Base-by-base conservation (phyloP, 768 basidiomycete species). In the Leccinum truebloodii region DNA sequence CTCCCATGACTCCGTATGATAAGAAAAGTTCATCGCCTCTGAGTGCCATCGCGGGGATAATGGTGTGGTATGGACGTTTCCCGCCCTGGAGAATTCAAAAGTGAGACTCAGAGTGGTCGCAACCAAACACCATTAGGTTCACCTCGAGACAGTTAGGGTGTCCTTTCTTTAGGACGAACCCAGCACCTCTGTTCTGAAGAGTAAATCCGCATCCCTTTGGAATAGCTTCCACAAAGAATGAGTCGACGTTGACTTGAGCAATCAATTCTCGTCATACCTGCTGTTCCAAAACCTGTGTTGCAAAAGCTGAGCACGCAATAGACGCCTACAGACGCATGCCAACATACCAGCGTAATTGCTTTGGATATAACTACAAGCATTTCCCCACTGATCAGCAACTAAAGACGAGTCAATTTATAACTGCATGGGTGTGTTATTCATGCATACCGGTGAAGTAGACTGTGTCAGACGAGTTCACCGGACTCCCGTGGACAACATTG, bases 161-260 rank as follows among this genome's bases (percentile, higher is more conserved):
- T 1, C 84, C 85, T 59, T 92, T 84, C 55, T 82, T 80, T 24
- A 98, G 78, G 7, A 85, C 79, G 73, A 99, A 99, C 6, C 90
- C 89, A 12, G 86, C 80, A 2, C 97, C 97, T 58, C 97, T 83
- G 74, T 97, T 97, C 75, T 99, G 97, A 14, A 99, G 81, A 0
- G 95, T 97, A 73, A 99, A 99, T 0, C 97, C 97, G 67, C 95
- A 97, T 0, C 89, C 94, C 66, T 91, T 88, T 0, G 97, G 97
- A 41, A 99, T 80, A 34, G 96, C 96, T 85, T 69, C 66, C 66
- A 20, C 24, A 13, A 50, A 59, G 12, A 12, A 16, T 71, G 30
- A 66, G 54, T 49, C 10, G 3, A 54, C 5, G 39, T 50, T n/a
- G 57, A 57, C 13, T 34, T 13, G 20, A 39, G 55, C 20, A 37